phyloP scores from a whole-genome alignment of 371 early-diverging fungal species.

The Mucor irregularis region DNA sequence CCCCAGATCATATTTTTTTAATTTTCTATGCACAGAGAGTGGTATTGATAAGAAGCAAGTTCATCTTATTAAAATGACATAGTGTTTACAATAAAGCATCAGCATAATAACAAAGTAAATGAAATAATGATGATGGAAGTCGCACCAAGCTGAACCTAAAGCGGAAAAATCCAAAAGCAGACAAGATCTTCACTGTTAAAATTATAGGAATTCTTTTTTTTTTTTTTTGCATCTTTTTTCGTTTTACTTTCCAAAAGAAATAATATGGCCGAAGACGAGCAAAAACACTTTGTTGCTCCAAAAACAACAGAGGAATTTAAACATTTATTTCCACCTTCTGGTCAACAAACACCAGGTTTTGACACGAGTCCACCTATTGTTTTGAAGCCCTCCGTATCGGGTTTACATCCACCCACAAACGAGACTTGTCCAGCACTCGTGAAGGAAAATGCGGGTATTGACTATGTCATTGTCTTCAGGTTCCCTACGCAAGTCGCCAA shows the following conservation, averaged over 20 bases:
- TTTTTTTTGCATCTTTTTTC: background rate
- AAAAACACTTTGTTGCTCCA: constrained; percentile 4
- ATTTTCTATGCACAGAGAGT: no score
- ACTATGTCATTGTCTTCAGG: constrained; percentile 50
- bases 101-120: no score
- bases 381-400: background rate
- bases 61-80: no score
- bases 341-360: background rate
- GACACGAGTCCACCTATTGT: background rate
- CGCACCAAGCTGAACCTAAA: no score
- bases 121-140: no score
- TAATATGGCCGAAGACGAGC: background rate
- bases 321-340: constrained; percentile 8
- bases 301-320: background rate
- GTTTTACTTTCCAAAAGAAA: background rate
- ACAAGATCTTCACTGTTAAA: no score
- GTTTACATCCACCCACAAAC: background rate
- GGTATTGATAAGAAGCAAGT: no score
- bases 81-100: no score
- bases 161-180: no score
- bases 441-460: constrained; percentile 33
- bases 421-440: background rate
- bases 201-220: background rate
- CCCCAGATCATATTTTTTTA: no score
- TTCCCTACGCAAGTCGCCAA: constrained; percentile 24